Evolutionary conservation across 345 rosid species (phyloP), one percentile per base, ranked within the genome.

Genomic region (Clarkia xantiana): DNA sequence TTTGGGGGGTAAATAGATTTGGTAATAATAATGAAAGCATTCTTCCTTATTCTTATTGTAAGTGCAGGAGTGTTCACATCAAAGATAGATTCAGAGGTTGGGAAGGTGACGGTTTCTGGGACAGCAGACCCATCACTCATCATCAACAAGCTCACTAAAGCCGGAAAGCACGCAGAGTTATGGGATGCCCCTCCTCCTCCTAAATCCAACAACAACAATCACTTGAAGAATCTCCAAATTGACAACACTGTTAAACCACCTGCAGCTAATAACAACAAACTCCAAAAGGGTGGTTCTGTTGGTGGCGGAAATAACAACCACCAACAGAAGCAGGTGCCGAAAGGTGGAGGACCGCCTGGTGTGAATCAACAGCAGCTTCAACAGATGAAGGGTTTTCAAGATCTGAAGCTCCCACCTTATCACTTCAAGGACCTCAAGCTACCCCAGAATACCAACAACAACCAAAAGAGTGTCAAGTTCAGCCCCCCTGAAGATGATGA

Each of bases 91-190:
- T 57, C 94, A 53, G 97, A 89, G 50, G 78, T 66, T 47, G 94
- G 94, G 55, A 88, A 75, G 75, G 97, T 89, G 44, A 85, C 87
- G 2, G 90, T 89, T 0, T 64, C 82, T 14, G 95, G 95, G 50
- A 89, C 75, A 60, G 73, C 76, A 54, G 79, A 75, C 71, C 87
- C 94, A 2, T 36, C 53, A 0, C 53, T 78, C 11, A 87, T 89
- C 22, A 80, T 89, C 58, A 89, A 82, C 77, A 84, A 82, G 77
- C 95, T 89, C 49, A 66, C 76, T 25, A 85, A 89, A 71, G 74
- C 87, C 40, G 97, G 97, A 40, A 89, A 89, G 67, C 85, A 78
- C 74, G 97, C 95, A 25, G 95, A 85, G 63, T 56, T 82, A 15
- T 85, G 95, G 94, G 93, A 81, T 2, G 75, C 77, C 14, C 71